phyloP scores from a whole-genome alignment of 192 early-diverging fungal species.

The Backusella westeae region DNA sequence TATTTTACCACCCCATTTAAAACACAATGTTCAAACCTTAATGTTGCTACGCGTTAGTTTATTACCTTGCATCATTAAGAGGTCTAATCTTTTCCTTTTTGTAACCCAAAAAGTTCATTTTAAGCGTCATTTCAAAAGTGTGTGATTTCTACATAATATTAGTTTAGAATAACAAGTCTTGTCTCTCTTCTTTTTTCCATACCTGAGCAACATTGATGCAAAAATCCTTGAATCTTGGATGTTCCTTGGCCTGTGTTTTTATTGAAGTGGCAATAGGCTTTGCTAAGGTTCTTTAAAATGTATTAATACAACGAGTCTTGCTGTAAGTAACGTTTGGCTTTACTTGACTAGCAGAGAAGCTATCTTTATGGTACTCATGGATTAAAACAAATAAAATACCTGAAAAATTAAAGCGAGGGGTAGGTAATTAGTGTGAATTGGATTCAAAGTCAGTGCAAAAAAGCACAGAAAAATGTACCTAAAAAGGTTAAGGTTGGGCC shows the following conservation, averaged over 20 bases:
- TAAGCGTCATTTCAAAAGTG: slow-evolving; percentile 79
- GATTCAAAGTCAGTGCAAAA: no score
- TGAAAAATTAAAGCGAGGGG: background rate
- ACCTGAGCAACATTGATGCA: slow-evolving; percentile 80
- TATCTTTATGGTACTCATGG: slow-evolving; percentile 28
- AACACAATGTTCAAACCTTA: background rate
- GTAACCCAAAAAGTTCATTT: slow-evolving; percentile 80
- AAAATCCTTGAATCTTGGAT: slow-evolving; percentile 58
- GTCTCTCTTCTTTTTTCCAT: background rate
- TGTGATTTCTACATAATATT: slow-evolving; percentile 46
- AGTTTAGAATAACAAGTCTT: no score
- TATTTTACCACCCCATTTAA: slow-evolving; percentile 4
- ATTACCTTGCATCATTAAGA: slow-evolving; percentile 68
- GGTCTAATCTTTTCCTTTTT: slow-evolving; percentile 73
- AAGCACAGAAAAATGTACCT: no score
- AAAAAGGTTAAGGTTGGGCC: no score
- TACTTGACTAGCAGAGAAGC: slow-evolving; percentile 30
- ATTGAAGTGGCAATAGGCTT: slow-evolving; percentile 42
- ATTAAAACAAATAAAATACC: background rate
- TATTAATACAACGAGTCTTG: background rate
- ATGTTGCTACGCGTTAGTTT: background rate
- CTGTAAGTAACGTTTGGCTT: background rate
- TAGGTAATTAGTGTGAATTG: no score
- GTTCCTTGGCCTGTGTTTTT: slow-evolving; percentile 43
- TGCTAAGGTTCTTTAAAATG: slow-evolving; percentile 33